Evolutionary conservation across 306 rosid species (phyloP), one percentile per base, ranked within the genome.

Genomic region (Rosa rugosa): DNA sequence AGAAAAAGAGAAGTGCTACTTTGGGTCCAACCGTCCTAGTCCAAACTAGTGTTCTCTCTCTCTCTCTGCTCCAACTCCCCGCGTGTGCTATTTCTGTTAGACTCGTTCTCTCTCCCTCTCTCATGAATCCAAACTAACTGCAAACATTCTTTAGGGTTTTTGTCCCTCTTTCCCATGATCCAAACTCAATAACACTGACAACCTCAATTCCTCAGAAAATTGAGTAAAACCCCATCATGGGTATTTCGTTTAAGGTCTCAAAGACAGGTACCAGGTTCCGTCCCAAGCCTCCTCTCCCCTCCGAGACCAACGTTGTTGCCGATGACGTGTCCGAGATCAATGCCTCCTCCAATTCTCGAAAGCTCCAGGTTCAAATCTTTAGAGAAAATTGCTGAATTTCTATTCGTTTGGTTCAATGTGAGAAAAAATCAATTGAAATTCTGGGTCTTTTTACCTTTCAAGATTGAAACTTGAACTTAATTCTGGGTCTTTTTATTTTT

Each of bases 171-270:
- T 54, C 75, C 50, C 54, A 46, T 59, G 79, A 79, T 75, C 85
- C 74, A 77, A 79, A 14, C 69, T 60, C 70, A 71, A 36, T n/a
- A 63, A 18, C 41, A 81, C 41, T 65, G 12, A 16, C 79, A 34
- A 42, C 75, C 59, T 65, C 42, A 51, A 72, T 51, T 70, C 47
- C 79, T 71, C 62, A 14, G 45, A 13, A 71, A 1, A 40, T 20
- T 50, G 64, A 36, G 62, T 14, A 25, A 50, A 64, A 25, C 12
- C 51, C 69, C 59, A 40, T 22, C 23, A 86, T 88, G 92, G 92
- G 90, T 11, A 80, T 88, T 62, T 88, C 92, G 46, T 88, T 88
- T 75, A 88, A 88, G 81, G 85, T 88, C 42, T 86, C 92, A 27
- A 83, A 73, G 69, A 88, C 77, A 31, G 92, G 92, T 66, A 72